phyloP scores from a whole-genome alignment of 495 filamentous ascomycete species.

The Talaromyces stipitatus region DNA sequence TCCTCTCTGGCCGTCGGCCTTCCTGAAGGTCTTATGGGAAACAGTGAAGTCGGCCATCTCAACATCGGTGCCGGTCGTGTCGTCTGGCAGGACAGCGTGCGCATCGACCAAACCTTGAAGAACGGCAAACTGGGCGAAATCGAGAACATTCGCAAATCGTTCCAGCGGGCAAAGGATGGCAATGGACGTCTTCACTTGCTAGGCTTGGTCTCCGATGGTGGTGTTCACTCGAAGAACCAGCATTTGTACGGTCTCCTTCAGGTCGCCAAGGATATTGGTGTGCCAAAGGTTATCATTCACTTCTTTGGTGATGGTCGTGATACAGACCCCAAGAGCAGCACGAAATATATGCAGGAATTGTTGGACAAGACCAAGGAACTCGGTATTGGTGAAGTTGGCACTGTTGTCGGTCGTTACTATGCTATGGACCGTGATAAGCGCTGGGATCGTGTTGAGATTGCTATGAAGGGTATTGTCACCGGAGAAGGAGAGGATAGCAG shows the following conservation, averaged over 20 bases:
- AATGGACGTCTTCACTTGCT: conserved; percentile 89
- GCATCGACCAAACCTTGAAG: conserved; percentile 93
- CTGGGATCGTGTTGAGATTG: conserved; percentile 91
- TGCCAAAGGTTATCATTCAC: conserved; percentile 93
- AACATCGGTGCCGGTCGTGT: conserved; percentile 98
- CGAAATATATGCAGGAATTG: conserved; percentile 78
- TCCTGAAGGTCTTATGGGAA: conserved; percentile 96
- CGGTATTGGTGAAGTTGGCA: conserved; percentile 81
- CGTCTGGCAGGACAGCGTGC: conserved; percentile 98
- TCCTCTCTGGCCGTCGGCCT: conserved; percentile 93
- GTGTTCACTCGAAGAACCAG: conserved; percentile 92
- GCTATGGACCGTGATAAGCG: conserved; percentile 99
- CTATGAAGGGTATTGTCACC: conserved; percentile 72
- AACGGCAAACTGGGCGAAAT: conserved; percentile 74
- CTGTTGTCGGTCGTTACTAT: conserved; percentile 91
- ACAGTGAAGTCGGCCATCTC: conserved; percentile 95
- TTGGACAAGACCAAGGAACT: conserved; percentile 72
- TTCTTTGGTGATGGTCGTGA: conserved; percentile 98
- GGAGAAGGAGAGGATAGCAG: conserved; percentile 80
- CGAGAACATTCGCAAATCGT: conserved; percentile 65
- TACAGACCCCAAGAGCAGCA: conserved; percentile 89
- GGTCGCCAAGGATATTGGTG: conserved; percentile 77
- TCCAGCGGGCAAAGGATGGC: conserved; percentile 74
- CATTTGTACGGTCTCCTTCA: conserved; percentile 81
- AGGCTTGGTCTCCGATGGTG: conserved; percentile 87